Evolutionary conservation across 305 asterid genomes (phyloP), one percentile per base, ranked within the genome.

Genomic region (Salvia sclarea): DNA sequence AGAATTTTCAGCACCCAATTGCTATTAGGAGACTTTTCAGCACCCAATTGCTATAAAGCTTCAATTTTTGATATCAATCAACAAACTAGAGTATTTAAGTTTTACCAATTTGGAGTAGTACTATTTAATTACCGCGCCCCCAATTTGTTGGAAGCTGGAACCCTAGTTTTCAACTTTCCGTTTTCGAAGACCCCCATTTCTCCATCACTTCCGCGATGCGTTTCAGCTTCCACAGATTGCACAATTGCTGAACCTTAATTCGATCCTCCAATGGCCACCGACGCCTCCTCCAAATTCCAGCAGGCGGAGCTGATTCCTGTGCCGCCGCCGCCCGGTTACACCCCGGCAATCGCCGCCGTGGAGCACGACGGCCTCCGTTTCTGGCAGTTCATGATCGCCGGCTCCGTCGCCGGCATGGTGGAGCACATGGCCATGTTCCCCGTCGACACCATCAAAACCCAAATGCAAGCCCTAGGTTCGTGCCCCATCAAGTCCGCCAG

Each of bases 341-440:
- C 33, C 25, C 78, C 83, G 24, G 82, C 61, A 48, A 63, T 73
- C 50, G 66, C 71, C 43, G 82, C 75, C 60, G 82, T 77, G 58
- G 85, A 77, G 33, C 98, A 92, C 71, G 98, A 91, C 59, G 98
- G 96, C 0, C 96, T 94, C 28, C 87, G 78, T 58, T 94, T 86
- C 78, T 89, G 87, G 89, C 96, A 94, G 76, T 89, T 86, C 80
- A 94, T 91, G 99, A 74, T 94, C 40, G 91, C 96, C 71, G 98
- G 98, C 69, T 89, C 98, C 41, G 66, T 79, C 47, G 98, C 98
- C 31, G 98, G 98, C 50, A 85, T 88, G 92, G 89, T 88, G 48
- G 98, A 94, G 73, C 99, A 94, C 79, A 94, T 86, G 99, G 84
- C 96, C 0, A 94, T 94, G 99, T 94, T 94, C 72, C 99, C 99